Evolutionary conservation across 345 rosid genomes (phyloP).

Genomic region (Sisymbrium altissimum): DNA sequence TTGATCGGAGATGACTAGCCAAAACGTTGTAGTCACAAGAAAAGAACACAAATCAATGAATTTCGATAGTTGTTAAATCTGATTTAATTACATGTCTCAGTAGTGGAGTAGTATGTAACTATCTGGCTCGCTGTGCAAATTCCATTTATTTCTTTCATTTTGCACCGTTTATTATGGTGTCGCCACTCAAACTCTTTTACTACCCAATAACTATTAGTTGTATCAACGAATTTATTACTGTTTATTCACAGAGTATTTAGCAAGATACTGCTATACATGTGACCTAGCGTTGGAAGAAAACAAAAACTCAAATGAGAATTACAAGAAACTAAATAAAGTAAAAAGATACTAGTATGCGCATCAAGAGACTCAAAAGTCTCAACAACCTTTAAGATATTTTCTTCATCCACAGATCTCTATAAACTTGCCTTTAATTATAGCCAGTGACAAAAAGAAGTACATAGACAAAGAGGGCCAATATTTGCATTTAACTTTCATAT

Average conservation of each 20-base stretch:
- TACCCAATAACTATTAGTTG: not conserved
- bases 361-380: conserved; percentile 19
- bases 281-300: conserved; percentile 20
- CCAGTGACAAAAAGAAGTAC: conserved; percentile 15
- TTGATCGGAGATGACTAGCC: not conserved
- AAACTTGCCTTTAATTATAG: conserved; percentile 12
- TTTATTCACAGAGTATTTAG: not conserved
- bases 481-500: conserved; percentile 11
- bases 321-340: conserved; percentile 9
- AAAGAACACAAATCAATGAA: not conserved
- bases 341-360: not conserved
- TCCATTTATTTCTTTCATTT: not conserved
- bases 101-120: not conserved
- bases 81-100: not conserved
- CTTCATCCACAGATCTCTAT: conserved; percentile 13
- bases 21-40: not conserved
- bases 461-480: conserved; percentile 12
- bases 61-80: not conserved
- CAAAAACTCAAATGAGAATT: conserved; percentile 12
- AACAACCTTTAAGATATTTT: conserved; percentile 21
- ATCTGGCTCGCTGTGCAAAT: not conserved
- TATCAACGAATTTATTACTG: not conserved
- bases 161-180: not conserved
- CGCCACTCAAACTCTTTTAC: not conserved
- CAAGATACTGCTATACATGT: conserved; percentile 9